phyloP scores from a whole-genome alignment of 257 asterid genomes.

The Nicotiana tabacum region DNA sequence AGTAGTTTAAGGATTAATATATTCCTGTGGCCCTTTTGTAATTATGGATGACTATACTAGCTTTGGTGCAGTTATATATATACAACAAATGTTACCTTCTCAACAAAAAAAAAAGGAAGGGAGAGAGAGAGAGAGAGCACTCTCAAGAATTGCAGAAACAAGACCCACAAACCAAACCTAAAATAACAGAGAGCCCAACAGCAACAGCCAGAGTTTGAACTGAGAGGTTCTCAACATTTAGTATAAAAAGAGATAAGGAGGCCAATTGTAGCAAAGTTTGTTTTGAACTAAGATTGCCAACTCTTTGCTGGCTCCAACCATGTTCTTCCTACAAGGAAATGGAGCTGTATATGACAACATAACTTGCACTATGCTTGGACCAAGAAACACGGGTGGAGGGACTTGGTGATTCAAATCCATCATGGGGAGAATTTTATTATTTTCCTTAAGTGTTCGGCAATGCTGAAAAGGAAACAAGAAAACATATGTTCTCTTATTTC shows the following conservation, averaged over 20 bases:
- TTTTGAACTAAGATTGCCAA: background rate
- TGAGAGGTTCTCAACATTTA: background rate
- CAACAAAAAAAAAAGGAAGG: no score
- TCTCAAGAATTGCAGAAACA: background rate
- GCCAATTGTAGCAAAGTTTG: background rate
- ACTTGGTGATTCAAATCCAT: background rate
- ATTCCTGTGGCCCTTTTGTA: no score
- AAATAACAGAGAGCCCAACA: background rate
- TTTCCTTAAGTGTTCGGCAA: background rate
- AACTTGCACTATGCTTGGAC: no score
- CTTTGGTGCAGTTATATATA: no score
- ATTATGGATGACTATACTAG: no score
- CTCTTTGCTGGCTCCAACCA: background rate
- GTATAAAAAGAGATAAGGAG: background rate
- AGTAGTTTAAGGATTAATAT: no score
- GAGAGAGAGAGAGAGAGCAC: background rate
- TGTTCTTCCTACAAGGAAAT: background rate
- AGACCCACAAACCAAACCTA: background rate
- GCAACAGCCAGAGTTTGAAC: background rate
- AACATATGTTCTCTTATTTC: background rate
- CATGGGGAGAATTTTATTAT: background rate
- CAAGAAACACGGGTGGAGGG: no score
- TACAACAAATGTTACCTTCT: no score
- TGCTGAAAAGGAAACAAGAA: background rate
- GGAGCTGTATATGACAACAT: background rate